Evolutionary conservation across 176 grass and related monocot species (phyloP), one percentile per base, ranked within the genome.

Genomic region (Triticum timopheevii): DNA sequence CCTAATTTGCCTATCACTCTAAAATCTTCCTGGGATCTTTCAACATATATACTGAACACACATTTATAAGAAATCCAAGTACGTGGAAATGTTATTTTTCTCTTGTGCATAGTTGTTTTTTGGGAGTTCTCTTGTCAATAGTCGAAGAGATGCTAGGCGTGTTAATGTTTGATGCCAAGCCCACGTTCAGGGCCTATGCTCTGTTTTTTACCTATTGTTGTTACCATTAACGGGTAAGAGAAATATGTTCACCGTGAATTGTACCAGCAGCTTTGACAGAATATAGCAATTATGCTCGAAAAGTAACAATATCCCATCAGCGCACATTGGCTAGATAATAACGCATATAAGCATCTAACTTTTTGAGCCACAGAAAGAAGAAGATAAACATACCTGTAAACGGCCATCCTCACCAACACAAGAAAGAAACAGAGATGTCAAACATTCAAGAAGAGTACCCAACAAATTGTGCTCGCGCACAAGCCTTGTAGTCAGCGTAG

Each of bases 401-500:
- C 19, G 77, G 61, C 87, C 90, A 75, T 94, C 97, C 52, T 97
- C 90, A 17, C 88, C 85, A 61, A 91, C 40, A 73, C 90, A 99
- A 87, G 89, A 94, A 84, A 85, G 45, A 82, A 96, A 91, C 38
- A 97, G 85, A 83, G 92, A 87, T 40, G 71, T 93, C 87, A 99
- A 89, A 77, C 92, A 93, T 74, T 91, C 89, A 82, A 94, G 69
- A 72, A 99, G 73, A 75, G 86, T 84, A 36, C 90, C 94, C 64
- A 99, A 33, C 87, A 99, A 87, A 87, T 99, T 80, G 65, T 93
- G 87, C 61, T 99, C 97, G 0, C 78, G 85, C 33, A 99, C 97
- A 84, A 99, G 92, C 73, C 89, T 90, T 65, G 84, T 58, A 66
- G 90, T 95, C 77, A 99, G 67, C 15, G 83, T 85, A 65, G 90